phyloP scores from a whole-genome alignment of 495 filamentous ascomycete genomes.

The Aspergillus ostianus region DNA sequence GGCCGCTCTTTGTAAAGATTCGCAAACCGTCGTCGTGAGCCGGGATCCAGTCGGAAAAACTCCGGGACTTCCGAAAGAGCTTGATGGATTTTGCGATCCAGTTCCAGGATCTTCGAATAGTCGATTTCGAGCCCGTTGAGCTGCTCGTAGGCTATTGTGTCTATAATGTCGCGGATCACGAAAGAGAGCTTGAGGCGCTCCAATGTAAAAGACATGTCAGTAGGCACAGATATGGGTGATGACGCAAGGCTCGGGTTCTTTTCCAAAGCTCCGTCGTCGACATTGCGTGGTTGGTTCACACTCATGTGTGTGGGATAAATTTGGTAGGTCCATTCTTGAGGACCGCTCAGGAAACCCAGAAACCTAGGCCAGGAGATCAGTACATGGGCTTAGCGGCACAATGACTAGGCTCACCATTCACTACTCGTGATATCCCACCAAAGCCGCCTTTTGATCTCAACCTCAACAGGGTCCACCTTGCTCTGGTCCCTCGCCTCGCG shows the following conservation, averaged over 20 bases:
- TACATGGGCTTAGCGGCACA: conserved; percentile 11
- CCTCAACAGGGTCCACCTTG: conserved; percentile 21
- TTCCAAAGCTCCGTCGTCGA: conserved; percentile 27
- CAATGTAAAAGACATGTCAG: conserved; percentile 45
- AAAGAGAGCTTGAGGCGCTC: conserved; percentile 39
- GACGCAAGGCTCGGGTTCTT: not conserved
- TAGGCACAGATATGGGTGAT: conserved; percentile 29
- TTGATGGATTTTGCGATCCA: conserved; percentile 37
- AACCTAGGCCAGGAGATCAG: conserved; percentile 27
- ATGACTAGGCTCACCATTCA: conserved; percentile 39
- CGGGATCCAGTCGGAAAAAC: conserved; percentile 38
- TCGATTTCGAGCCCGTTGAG: conserved; percentile 29
- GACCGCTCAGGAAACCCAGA: conserved; percentile 40
- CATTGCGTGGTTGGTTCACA: conserved; percentile 36
- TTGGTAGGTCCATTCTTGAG: conserved; percentile 49
- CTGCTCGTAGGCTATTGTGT: conserved; percentile 30
- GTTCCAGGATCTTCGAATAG: conserved; percentile 37
- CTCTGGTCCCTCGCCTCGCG: conserved; percentile 16
- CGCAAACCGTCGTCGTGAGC: conserved; percentile 30
- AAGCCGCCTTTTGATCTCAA: conserved; percentile 41
- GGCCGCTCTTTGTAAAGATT: conserved; percentile 36
- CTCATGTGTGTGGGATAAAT: conserved; percentile 45
- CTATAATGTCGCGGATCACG: conserved; percentile 43
- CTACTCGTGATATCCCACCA: conserved; percentile 48
- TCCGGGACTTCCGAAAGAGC: conserved; percentile 21